A percentile compares a stretch with the other conserved stretches of the same genome.
These are phyloP conservation scores for Gamarada debralockiae DNA, from an alignment of 495 filamentous ascomycete genomes.

Conservation along the genomic window DNA sequence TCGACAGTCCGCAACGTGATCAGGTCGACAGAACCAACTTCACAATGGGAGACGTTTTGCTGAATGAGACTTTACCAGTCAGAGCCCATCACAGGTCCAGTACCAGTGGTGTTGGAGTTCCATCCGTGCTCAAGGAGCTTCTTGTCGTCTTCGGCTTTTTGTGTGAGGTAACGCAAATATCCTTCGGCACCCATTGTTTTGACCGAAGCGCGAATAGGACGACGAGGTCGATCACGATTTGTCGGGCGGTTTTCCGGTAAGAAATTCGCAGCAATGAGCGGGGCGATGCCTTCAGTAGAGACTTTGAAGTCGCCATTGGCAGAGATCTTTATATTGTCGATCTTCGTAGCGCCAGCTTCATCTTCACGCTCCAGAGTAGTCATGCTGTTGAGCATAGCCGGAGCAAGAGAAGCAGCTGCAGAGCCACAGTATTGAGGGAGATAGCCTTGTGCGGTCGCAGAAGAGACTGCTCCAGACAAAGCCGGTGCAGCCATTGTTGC, in stretches of 20 bases:
- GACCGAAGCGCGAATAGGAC: not conserved
- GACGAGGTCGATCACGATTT: not conserved
- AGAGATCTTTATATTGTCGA: not conserved
- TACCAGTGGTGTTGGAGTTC: constrained; percentile 8
- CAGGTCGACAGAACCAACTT: too few species aligned
- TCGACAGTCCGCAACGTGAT: too few species aligned
- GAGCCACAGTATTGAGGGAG: constrained; percentile 26
- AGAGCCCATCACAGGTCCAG: constrained; percentile 10
- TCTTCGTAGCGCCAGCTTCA: not conserved
- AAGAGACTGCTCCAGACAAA: constrained; percentile 21
- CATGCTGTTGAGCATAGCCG: constrained; percentile 13
- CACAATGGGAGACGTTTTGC: not conserved
- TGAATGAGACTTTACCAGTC: constrained; percentile 9
- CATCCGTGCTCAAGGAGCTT: constrained; percentile 12
- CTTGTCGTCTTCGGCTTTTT: constrained; percentile 18
- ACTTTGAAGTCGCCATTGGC: not conserved
- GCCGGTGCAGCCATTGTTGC: constrained; percentile 14
- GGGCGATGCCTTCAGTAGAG: not conserved
- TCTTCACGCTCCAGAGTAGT: constrained; percentile 1
- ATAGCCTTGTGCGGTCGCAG: constrained; percentile 25
- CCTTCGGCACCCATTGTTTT: constrained; percentile 14
- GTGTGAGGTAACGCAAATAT: constrained; percentile 15
- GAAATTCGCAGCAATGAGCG: not conserved
- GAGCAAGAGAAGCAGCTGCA: constrained; percentile 25
- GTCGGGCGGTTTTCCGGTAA: constrained; percentile 10